Conservation (phyloP, 2,329 filamentous ascomycete species). For the Neofusicoccum kwambonambiense region DNA sequence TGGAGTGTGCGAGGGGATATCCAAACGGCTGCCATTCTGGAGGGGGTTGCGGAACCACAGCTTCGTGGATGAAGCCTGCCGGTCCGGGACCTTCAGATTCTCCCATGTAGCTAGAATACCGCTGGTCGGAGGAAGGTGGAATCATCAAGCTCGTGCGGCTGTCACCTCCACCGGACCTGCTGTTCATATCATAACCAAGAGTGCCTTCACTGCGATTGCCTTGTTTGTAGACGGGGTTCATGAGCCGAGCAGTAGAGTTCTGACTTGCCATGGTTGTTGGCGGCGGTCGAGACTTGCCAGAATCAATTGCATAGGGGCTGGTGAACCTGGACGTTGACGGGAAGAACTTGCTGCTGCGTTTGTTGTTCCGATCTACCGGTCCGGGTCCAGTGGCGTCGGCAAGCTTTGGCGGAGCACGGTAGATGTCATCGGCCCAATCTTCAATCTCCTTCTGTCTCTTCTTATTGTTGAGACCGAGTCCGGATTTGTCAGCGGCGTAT, state of each 20-base stretch:
- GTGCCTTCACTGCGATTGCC: constrained; percentile 58
- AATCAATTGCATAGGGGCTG: constrained; percentile 78
- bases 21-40: constrained; percentile 97
- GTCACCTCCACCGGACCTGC: constrained; percentile 29
- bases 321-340: constrained; percentile 95
- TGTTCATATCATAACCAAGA: constrained; percentile 41
- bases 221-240: constrained; percentile 71
- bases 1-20: constrained; percentile 87
- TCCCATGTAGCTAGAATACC: constrained; percentile 55
- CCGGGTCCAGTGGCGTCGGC: constrained; percentile 63
- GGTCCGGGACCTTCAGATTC: constrained; percentile 74
- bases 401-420: constrained; percentile 81
- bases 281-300: constrained; percentile 46
- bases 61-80: constrained; percentile 92
- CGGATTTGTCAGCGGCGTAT: constrained; percentile 83
- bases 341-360: constrained; percentile 79
- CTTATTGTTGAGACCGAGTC: constrained; percentile 73
- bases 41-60: constrained; percentile 92
- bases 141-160: constrained; percentile 45
- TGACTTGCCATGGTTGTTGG: constrained; percentile 97
- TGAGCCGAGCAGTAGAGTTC: constrained; percentile 68
- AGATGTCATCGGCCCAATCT: constrained; percentile 97
- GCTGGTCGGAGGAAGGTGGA: constrained; percentile 43
- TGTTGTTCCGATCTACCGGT: constrained; percentile 66
- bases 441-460: constrained; percentile 92